Conservation (phyloP, 1,284 basidiomycete species). For the Stygiomarasmius scandens region DNA sequence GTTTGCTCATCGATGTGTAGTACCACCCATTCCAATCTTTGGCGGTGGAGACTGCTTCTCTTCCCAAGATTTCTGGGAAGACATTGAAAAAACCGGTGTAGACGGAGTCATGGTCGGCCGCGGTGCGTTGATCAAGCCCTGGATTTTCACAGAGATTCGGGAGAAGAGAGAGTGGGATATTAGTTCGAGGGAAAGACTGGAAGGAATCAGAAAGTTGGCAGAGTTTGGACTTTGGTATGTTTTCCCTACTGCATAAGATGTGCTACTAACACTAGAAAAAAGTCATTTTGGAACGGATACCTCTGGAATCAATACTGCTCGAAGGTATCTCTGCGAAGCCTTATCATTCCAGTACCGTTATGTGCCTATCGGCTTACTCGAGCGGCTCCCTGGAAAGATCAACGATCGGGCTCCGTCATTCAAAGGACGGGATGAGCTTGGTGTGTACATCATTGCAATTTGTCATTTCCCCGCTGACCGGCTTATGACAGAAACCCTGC, state of each 20-base stretch:
- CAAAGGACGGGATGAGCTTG: conserved; percentile 84
- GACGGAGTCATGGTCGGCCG: conserved; percentile 96
- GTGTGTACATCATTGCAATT: conserved; percentile 33
- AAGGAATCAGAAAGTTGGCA: conserved; percentile 81
- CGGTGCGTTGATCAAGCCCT: conserved; percentile 94
- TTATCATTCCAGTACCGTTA: conserved; percentile 96
- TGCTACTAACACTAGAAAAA: no score
- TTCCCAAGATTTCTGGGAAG: conserved; percentile 81
- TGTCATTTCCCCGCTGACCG: conserved; percentile 3
- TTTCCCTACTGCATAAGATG: conserved; percentile 15
- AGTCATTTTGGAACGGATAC: conserved; percentile 93
- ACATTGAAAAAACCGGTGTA: conserved; percentile 77
- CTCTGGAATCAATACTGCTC: conserved; percentile 88
- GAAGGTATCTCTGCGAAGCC: conserved; percentile 93
- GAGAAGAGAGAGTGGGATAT: conserved; percentile 96
- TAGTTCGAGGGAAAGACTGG: conserved; percentile 86
- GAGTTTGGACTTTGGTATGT: conserved; percentile 77
- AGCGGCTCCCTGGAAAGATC: conserved; percentile 78
- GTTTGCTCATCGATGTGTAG: conserved; percentile 37
- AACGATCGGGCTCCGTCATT: conserved; percentile 92
- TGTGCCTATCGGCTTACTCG: conserved; percentile 91
- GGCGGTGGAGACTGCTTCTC: conserved; percentile 96
- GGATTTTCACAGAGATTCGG: conserved; percentile 97
- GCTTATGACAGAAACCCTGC: conserved; percentile 67
- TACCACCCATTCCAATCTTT: conserved; percentile 88